Percentiles rank a stretch among this genome's conserved stretches.
phyloP scores from a whole-genome alignment of 352 stramenopile species.

The Globisporangium cederbergense region DNA sequence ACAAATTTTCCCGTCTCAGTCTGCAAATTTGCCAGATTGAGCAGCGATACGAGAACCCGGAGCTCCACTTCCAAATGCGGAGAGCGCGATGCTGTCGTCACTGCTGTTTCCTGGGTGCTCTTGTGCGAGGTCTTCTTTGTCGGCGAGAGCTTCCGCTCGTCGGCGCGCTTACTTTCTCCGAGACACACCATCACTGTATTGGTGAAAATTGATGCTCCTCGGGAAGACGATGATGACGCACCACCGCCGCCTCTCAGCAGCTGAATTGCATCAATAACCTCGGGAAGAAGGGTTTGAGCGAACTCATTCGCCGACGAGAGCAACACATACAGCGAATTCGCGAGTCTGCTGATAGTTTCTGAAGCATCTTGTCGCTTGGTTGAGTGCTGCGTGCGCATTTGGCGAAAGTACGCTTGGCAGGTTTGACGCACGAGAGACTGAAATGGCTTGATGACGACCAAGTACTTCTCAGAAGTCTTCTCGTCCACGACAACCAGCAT shows the following conservation, averaged over 20 bases:
- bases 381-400: background rate
- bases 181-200: slow-evolving; percentile 16
- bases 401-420: slow-evolving; percentile 5
- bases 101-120: background rate
- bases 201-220: slow-evolving; percentile 7
- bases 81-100: slow-evolving; percentile 2
- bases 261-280: slow-evolving; percentile 8
- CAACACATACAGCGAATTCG: slow-evolving; percentile 5
- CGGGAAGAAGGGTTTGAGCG: slow-evolving; percentile 7
- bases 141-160: background rate
- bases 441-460: slow-evolving; percentile 19
- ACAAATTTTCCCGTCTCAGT: slow-evolving; percentile 35
- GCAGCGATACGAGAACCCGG: slow-evolving; percentile 22
- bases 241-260: background rate
- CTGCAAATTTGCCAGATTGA: slow-evolving; percentile 20
- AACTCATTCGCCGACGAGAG: slow-evolving; percentile 9
- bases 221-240: background rate
- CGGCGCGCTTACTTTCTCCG: slow-evolving; percentile 5
- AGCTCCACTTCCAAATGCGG: slow-evolving; percentile 10
- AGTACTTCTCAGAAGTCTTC: slow-evolving; percentile 3
- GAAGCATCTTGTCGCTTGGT: background rate
- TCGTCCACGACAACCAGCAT: slow-evolving; percentile 11
- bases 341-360: background rate
- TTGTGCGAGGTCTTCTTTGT: slow-evolving; percentile 6
- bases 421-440: slow-evolving; percentile 12